Evolutionary conservation across 345 rosid genomes (phyloP), one percentile per base, ranked within the genome.

Genomic region (Sisymbrium altissimum): DNA sequence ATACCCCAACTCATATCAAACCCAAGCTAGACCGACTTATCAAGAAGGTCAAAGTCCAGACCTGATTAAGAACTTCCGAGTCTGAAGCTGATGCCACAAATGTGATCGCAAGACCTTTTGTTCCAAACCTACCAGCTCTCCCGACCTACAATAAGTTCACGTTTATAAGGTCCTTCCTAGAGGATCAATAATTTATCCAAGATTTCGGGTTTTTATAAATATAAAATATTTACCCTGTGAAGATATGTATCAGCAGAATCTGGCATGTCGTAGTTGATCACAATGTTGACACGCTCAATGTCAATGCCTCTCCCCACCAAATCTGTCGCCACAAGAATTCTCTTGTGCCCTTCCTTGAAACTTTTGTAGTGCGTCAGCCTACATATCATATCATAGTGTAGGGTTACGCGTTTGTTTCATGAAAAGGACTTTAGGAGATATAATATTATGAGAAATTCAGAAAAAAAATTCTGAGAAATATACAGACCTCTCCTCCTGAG

Each of bases 41-140:
- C 30, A 46, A 46, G 6, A 65, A 13, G 19, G 12, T 5, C 35
- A 6, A 56, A 75, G 30, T 46, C 1, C 54, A 54, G 9, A 96
- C 99, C 99, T 92, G 99, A 66, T 96, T 96, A 23, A 96, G 94
- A 66, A 90, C 92, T 62, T 84, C 97, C 0, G 98, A 96, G 32
- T 96, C 98, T 0, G 97, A 84, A 61, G 95, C 85, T 63, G 97
- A 96, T 30, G 98, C 88, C 21, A 92, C 98, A 72, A 96, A 92
- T 25, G 99, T 96, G 33, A 96, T 96, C 12, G 98, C 98, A 38
- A 96, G 97, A 39, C 99, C 98, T 77, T 96, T 96, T 0, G 99
- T 96, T 38, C 99, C 99, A 83, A 96, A 96, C 78, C 99, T 86
- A 50, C 99, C 98, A 76, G 98, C 99, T 82, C 99, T 85, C 18